Evolutionary conservation across 768 basidiomycete species (phyloP), one percentile per base, ranked within the genome.

Genomic region (Butyriboletus loyo): DNA sequence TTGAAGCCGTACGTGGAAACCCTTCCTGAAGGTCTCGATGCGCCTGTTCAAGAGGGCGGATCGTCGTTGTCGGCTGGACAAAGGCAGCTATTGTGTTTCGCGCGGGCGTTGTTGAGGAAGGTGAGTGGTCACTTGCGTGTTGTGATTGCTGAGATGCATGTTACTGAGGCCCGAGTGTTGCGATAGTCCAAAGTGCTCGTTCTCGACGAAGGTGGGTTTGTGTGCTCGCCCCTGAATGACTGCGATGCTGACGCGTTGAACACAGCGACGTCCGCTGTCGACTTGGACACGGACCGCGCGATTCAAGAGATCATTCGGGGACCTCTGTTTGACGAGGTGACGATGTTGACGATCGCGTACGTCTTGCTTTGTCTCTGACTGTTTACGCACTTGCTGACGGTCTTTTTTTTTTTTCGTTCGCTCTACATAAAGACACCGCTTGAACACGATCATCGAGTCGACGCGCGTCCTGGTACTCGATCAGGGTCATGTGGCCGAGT

Each of bases 251-350:
- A 48, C 44, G 13, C 17, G 42, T 19, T 48, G 28, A 50, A 50
- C 7, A 32, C 54, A 88, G 89, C 92, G 3, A 95, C 92, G 6
- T 90, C 86, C 34, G 91, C 92, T 19, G 91, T 95, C 45, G 93
- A 95, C 68, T 73, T 94, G 31, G 91, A 95, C 64, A 95, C 92
- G 9, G 93, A 96, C 65, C 80, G 80, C 52, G 87, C 87, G 27
- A 89, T 95, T 56, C 93, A 97, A 73, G 84, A 85, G 11, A 92
- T 93, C 56, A 88, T 96, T 41, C 80, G 84, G 25, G 90, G 92
- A 7, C 79, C 85, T 5, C 80, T 86, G 28, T 96, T 95, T 64
- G 71, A 77, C 3, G 72, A 86, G 52, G 85, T 88, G 14, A 94
- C 92, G 11, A 92, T 93, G 51, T 69, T 96, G 47, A 93, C 90